Evolutionary conservation across 2,329 filamentous ascomycete species (phyloP), one percentile per base, ranked within the genome.

Genomic region (Hymenotorrendiella dingleyae): DNA sequence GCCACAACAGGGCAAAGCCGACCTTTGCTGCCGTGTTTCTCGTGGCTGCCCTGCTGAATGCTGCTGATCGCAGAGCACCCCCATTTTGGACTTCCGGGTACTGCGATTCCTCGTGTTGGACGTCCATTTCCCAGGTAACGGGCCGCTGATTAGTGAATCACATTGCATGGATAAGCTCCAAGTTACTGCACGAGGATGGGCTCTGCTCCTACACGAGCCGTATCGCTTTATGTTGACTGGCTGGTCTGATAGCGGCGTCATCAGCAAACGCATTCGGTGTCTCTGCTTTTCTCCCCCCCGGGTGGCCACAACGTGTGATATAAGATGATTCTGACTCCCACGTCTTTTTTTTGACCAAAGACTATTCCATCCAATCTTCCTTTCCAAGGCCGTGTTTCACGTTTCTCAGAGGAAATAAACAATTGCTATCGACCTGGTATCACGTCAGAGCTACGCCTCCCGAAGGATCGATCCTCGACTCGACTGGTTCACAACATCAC

Each of bases 371-470:
- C 22, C 17, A 34, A 36, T 36, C 20, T 36, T 26, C 34, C 34
- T 36, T 36, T 36, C 34, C 23, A 36, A 36, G 34, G 34, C 22
- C 16, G 24, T 27, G 24, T n/a, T n/a, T n/a, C n/a, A n/a, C n/a
- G n/a, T n/a, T n/a, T n/a, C n/a, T n/a, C n/a, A n/a, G n/a, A n/a
- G n/a, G n/a, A n/a, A n/a, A n/a, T n/a, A n/a, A 20, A 34, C 32
- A 17, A 34, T 21, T 20, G n/a, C 28, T 34, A 10, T 34, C 19
- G 22, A 20, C 32, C 32, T 34, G 19, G 19, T 20, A 34, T 21
- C 10, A 21, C 17, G n/a, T 34, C 32, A 34, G 11, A 34, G 32
- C 32, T 34, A 34, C 17, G 20, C 19, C 19, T 20, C 32, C n/a
- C n/a, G n/a, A n/a, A n/a, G n/a, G n/a, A n/a, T n/a, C n/a, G n/a